Evolutionary conservation across 257 asterid genomes (phyloP), one percentile per base, ranked within the genome.

Genomic region (Penstemon newberryi): DNA sequence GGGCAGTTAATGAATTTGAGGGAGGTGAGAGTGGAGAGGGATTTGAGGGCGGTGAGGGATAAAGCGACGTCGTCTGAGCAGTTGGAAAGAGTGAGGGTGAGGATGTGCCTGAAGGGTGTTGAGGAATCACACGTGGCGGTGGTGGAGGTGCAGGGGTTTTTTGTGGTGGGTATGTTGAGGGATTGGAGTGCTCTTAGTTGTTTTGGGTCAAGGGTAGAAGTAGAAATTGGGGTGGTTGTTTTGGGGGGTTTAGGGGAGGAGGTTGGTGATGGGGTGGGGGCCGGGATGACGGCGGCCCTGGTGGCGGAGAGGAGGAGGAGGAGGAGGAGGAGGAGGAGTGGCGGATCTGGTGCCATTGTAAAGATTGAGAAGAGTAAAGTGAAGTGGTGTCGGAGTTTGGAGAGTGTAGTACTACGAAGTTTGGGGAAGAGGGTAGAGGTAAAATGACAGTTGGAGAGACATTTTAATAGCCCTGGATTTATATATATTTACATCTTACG

Each of bases 121-220:
- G 87, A 13, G 72, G 80, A 58, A 85, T 92, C 98, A 71, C 98
- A 92, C 10, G 80, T n/a, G 49, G 75, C 18, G 47, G 77, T 60
- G 70, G 79, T 55, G 87, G 84, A 8, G 83, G 90, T 69, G 78
- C 98, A 92, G 13, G 92, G 96, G 81, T 86, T 80, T 67, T 85
- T 89, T 57, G 85, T 65, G 47, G 86, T 78, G 51, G 95, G 97
- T 42, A 90, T 56, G 74, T 77, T 77, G 59, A 92, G 85, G 71
- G 98, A 90, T 39, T 86, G 89, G 69, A 92, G 95, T 11, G 97
- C 97, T 57, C 82, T 62, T 11, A 86, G 83, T 67, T 92, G 98
- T 44, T 83, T 83, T 5, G 97, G 97, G 81, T 90, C 97, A 18
- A 92, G 97, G 44, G 92, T 55, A 4, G 96, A 78, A 52, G 83